Percentiles rank a stretch among this genome's conserved stretches.
Evolutionary conservation across 225 moss, liverwort and hornwort species (phyloP).

Genomic region (Polytrichum formosum): DNA sequence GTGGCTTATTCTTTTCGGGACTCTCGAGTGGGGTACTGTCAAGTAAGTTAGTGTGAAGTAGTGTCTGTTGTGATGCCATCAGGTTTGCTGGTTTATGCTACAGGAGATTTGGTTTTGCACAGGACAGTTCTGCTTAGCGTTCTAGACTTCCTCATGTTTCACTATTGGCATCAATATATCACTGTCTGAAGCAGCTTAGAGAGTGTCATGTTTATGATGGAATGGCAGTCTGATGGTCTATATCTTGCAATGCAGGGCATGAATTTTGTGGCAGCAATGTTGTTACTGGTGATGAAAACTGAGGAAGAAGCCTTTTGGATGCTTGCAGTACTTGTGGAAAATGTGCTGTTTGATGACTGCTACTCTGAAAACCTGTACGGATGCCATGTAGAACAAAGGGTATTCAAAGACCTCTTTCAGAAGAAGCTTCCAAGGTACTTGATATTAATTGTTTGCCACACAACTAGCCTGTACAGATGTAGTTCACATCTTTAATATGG

Average conservation of each 20-base stretch:
- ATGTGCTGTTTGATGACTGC: conserved; percentile 95
- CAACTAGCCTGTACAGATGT: too few species aligned
- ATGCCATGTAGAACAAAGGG: conserved; percentile 95
- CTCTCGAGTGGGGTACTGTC: conserved; percentile 95
- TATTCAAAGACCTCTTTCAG: conserved; percentile 89
- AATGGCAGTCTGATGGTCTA: neutral
- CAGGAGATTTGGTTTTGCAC: too few species aligned
- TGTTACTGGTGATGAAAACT: conserved; percentile 94
- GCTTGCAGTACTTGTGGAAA: conserved; percentile 91
- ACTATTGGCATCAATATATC: too few species aligned
- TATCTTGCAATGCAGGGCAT: conserved; percentile 58
- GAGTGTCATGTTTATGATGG: neutral
- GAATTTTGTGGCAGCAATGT: conserved; percentile 94
- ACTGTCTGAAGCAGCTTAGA: too few species aligned
- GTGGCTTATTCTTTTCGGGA: conserved; percentile 97
- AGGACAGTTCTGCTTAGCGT: too few species aligned
- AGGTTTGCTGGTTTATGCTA: neutral
- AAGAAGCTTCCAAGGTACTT: conserved; percentile 89
- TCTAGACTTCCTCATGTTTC: too few species aligned
- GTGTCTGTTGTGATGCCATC: conserved; percentile 3
- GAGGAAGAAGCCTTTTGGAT: conserved; percentile 99
- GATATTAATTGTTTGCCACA: neutral
- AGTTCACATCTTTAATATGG: too few species aligned
- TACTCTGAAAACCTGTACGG: conserved; percentile 93
- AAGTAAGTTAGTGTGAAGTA: conserved; percentile 46